Evolutionary conservation across 129 eudicot species (phyloP).

Genomic region (Flaveria brownii): DNA sequence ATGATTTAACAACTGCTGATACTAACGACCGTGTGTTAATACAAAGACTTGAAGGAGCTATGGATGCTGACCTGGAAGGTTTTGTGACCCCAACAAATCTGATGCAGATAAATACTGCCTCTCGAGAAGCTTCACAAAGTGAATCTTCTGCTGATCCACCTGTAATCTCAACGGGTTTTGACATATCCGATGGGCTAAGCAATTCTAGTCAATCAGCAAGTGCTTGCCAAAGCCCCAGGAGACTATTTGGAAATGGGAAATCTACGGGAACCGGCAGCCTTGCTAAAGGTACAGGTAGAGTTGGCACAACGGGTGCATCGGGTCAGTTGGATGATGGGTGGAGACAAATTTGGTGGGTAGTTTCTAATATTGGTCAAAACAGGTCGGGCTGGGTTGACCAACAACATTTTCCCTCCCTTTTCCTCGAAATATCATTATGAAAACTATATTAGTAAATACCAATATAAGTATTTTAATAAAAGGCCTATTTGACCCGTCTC

Average conservation of each 20-base stretch:
- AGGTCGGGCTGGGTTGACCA: no score
- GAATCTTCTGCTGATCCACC: constrained; percentile 52
- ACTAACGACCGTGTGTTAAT: no score
- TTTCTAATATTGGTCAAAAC: no score
- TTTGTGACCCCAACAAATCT: no score
- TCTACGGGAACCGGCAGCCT: constrained; percentile 35
- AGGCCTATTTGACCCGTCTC: no score
- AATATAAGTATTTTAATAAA: background rate
- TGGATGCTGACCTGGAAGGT: no score
- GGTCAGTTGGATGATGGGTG: no score
- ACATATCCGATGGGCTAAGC: constrained; percentile 50
- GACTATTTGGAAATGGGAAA: constrained; percentile 40
- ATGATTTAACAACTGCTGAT: constrained; percentile 18
- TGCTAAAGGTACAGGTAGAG: constrained; percentile 40
- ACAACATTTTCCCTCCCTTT: no score
- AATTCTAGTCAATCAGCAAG: constrained; percentile 50
- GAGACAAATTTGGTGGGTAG: no score
- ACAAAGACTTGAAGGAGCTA: no score
- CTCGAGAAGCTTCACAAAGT: constrained; percentile 61
- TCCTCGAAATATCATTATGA: background rate
- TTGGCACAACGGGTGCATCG: no score
- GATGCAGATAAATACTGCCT: background rate
- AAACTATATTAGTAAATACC: background rate
- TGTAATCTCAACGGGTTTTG: constrained; percentile 52
- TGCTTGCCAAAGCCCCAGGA: constrained; percentile 47